Evolutionary conservation across 2,329 filamentous ascomycete genomes (phyloP), one percentile per base, ranked within the genome.

Genomic region (Ophiostoma piceae): DNA sequence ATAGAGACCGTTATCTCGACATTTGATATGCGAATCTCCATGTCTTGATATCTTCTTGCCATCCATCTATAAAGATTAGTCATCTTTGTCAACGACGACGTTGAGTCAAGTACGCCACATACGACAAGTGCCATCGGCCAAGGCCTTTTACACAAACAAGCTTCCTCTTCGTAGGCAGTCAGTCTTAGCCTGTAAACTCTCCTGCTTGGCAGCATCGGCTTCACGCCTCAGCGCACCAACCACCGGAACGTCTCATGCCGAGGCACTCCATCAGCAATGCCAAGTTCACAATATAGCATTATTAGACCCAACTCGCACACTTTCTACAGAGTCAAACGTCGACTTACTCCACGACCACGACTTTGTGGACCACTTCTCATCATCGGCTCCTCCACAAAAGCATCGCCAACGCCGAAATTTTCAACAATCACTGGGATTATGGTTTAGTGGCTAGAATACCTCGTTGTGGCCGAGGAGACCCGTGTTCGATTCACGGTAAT

Each of bases 401-500:
- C 51, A 57, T 57, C 51, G 22, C 51, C 51, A 57, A 12, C 9
- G 3, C 3, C 22, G n/a, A 57, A 22, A 22, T 57, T 22, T 26
- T 9, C 51, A 57, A 22, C 51, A 26, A 57, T 57, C 51, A 22
- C 9, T 8, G 70, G 68, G 70, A 32, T 69, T 71, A 72, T 73
- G 66, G 71, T 73, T 71, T 72, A 73, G 72, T 73, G 72, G 72
- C 69, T 71, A 73, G 72, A 72, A 73, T 72, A 73, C 70, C 57
- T 73, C 71, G 71, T 71, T 73, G 72, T 73, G 70, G 72, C 70
- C 72, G 72, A 73, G 47, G 71, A 73, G 70, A 73, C 71, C 70
- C 72, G 70, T 73, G 71, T 73, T 73, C 72, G 71, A 73, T 73
- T 73, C 72, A 73, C 71, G 72, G 71, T 72, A 69, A 70, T 73